These are phyloP conservation scores for Camelina sativa DNA, from an alignment of 345 rosid genomes.

Conservation along the genomic window DNA sequence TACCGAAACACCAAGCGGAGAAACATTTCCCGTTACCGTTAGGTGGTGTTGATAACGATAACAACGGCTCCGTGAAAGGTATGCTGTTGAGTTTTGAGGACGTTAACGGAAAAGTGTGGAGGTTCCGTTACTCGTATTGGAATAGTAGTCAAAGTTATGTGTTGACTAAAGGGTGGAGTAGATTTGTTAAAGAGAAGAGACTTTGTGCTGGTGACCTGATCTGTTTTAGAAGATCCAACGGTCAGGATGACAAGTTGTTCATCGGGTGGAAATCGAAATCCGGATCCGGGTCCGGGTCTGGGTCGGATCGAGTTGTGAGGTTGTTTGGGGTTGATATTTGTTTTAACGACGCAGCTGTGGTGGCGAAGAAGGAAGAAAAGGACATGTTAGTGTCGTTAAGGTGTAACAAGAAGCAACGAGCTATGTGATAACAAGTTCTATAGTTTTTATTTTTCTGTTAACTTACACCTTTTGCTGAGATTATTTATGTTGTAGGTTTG, in stretches of 20 bases:
- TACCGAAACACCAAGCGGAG: slow-evolving; percentile 94
- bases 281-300: slow-evolving; percentile 19
- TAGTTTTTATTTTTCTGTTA: neutral
- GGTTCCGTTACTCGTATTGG: slow-evolving; percentile 97
- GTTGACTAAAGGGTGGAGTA: slow-evolving; percentile 94
- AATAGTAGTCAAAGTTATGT: slow-evolving; percentile 95
- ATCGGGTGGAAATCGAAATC: slow-evolving; percentile 60
- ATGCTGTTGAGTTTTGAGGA: slow-evolving; percentile 73
- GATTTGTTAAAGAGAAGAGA: slow-evolving; percentile 83
- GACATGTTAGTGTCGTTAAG: slow-evolving; percentile 52
- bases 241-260: slow-evolving; percentile 65
- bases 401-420: slow-evolving; percentile 69
- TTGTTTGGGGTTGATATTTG: slow-evolving; percentile 60
- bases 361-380: slow-evolving; percentile 53
- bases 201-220: slow-evolving; percentile 83
- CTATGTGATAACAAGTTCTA: slow-evolving; percentile 51
- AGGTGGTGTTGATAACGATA: neutral
- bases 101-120: slow-evolving; percentile 73
- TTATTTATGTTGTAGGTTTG: slow-evolving; percentile 3
- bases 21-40: slow-evolving; percentile 67
- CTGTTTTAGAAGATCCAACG: slow-evolving; percentile 78
- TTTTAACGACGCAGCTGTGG: slow-evolving; percentile 47
- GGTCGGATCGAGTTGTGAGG: slow-evolving; percentile 53
- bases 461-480: neutral
- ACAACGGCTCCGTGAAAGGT: slow-evolving; percentile 56